Conservation (phyloP, 306 rosid species). For the Gleditsia sinensis region DNA sequence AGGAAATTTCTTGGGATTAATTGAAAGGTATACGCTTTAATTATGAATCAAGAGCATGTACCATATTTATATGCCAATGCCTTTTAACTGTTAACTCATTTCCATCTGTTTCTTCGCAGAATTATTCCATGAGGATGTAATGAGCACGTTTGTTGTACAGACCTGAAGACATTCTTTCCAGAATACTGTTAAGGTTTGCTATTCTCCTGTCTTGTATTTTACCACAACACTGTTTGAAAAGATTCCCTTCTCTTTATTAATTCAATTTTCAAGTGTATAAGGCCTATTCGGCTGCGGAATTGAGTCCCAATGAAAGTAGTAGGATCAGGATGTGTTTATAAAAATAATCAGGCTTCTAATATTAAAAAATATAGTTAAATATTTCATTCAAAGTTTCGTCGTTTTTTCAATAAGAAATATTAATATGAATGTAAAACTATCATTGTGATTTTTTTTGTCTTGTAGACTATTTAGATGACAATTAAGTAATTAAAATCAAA, state of each 20-base stretch:
- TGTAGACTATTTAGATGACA: too few species aligned
- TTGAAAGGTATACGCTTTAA: background rate
- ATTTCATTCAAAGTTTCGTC: too few species aligned
- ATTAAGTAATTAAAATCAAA: too few species aligned
- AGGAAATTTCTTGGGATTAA: background rate
- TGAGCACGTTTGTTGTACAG: background rate
- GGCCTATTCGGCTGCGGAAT: background rate
- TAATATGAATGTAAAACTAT: too few species aligned
- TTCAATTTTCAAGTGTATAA: background rate
- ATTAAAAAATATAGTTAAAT: too few species aligned
- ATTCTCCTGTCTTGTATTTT: background rate
- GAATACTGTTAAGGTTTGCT: background rate
- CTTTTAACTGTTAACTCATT: background rate
- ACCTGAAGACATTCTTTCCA: background rate
- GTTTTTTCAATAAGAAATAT: too few species aligned
- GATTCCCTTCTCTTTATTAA: background rate
- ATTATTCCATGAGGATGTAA: background rate
- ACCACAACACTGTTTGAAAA: background rate
- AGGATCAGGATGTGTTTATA: background rate
- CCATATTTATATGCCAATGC: background rate
- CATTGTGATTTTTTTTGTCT: too few species aligned
- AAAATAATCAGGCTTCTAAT: too few species aligned
- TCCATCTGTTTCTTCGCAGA: background rate
- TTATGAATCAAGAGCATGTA: background rate
- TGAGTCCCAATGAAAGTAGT: background rate